Conservation (phyloP, 352 stramenopile species). For the Globisporangium spinosum region DNA sequence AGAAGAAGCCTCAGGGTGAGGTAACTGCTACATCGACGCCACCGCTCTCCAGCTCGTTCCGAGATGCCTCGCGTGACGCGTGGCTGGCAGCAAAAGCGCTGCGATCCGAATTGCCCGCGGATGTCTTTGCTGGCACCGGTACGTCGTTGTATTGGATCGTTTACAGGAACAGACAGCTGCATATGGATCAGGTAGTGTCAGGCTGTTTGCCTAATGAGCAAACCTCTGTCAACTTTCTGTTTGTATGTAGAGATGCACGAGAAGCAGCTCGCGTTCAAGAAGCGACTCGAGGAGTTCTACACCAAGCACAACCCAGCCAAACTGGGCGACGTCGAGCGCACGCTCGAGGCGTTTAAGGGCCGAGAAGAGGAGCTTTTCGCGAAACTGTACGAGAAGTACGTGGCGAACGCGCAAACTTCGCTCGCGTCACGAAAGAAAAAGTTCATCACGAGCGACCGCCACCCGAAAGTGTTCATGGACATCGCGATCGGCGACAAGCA, state of each 20-base stretch:
- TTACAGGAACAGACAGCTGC: neutral
- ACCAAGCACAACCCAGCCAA: slow-evolving; percentile 62
- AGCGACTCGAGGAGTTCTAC: slow-evolving; percentile 61
- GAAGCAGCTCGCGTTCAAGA: slow-evolving; percentile 22
- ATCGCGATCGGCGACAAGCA: slow-evolving; percentile 81
- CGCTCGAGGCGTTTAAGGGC: slow-evolving; percentile 49
- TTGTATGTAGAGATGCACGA: slow-evolving; percentile 2
- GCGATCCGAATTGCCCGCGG: slow-evolving; percentile 19
- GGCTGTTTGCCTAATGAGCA: neutral
- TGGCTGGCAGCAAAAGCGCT: slow-evolving; percentile 28
- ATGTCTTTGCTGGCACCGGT: slow-evolving; percentile 10
- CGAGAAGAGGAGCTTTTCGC: slow-evolving; percentile 67
- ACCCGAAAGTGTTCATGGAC: slow-evolving; percentile 95
- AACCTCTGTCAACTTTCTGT: neutral
- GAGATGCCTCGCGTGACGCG: slow-evolving; percentile 22
- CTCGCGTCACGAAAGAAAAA: slow-evolving; percentile 46
- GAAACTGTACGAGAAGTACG: slow-evolving; percentile 66
- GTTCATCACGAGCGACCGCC: slow-evolving; percentile 40
- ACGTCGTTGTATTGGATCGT: neutral
- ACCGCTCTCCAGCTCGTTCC: slow-evolving; percentile 27
- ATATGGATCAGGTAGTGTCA: neutral
- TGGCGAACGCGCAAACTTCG: slow-evolving; percentile 23
- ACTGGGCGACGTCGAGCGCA: slow-evolving; percentile 47
- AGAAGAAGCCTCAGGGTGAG: neutral
- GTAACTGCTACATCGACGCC: neutral